These are phyloP conservation scores for Solioccasus polychromus DNA, from an alignment of 768 basidiomycete genomes.

Conservation along the genomic window DNA sequence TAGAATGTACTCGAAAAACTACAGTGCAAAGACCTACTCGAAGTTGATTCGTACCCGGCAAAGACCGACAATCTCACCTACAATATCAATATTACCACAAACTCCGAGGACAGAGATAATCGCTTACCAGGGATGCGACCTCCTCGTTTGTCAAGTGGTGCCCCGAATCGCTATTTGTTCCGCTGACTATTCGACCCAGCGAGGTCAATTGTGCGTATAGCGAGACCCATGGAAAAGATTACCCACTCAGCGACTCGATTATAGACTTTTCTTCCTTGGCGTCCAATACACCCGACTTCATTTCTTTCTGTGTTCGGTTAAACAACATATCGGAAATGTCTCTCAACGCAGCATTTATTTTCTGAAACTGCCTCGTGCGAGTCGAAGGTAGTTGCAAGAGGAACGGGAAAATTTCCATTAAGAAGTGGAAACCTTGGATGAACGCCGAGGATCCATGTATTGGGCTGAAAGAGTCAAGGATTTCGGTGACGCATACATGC, in stretches of 20 bases:
- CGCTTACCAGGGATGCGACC: not conserved
- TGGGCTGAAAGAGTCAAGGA: constrained; percentile 36
- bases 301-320: not conserved
- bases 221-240: not conserved
- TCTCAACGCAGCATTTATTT: not conserved
- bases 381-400: not conserved
- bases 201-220: not conserved
- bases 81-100: not conserved
- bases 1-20: not conserved
- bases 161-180: not conserved
- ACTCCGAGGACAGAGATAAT: not conserved
- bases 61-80: not conserved
- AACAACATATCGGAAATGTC: not conserved
- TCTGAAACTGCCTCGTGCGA: not conserved
- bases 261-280: not conserved
- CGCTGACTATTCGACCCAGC: not conserved
- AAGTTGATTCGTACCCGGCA: not conserved
- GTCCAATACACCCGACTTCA: not conserved
- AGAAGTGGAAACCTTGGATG: not conserved
- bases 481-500: constrained; percentile 37
- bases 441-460: constrained; percentile 5
- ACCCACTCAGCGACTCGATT: not conserved
- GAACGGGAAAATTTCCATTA: not conserved
- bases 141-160: not conserved
- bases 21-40: not conserved